Conservation (phyloP, 192 early-diverging fungal species). For the Coemansia sp. region DNA sequence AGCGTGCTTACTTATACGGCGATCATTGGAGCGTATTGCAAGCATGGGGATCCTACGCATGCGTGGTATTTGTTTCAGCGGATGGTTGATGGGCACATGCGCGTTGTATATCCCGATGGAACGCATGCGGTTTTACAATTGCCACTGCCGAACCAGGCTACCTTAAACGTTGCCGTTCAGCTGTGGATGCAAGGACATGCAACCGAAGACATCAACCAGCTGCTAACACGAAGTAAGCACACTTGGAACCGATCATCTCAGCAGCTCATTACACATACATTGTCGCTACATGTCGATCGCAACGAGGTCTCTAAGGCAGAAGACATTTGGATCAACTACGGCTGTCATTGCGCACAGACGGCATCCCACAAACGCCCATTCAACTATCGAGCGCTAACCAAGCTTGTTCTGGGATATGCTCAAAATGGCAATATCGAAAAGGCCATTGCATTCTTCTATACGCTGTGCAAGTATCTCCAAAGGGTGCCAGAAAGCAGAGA, state of each 20-base stretch:
- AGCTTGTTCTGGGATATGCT: constrained; percentile 23
- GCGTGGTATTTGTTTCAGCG: constrained; percentile 19
- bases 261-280: constrained; percentile 18
- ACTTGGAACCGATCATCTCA: too few species aligned
- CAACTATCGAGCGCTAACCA: constrained; percentile 28
- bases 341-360: not conserved
- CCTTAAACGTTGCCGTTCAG: too few species aligned
- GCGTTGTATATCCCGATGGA: too few species aligned
- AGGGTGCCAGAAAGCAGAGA: too few species aligned
- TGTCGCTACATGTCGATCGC: constrained; percentile 13
- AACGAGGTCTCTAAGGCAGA: constrained; percentile 15
- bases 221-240: too few species aligned
- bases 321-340: constrained; percentile 7
- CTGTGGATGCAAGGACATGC: too few species aligned
- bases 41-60: constrained; percentile 7
- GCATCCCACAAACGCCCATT: not conserved
- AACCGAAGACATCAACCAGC: too few species aligned
- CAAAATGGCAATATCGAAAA: constrained; percentile 6
- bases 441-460: constrained; percentile 11
- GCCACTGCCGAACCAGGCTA: too few species aligned
- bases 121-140: too few species aligned
- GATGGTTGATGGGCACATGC: too few species aligned
- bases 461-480: constrained; percentile 9
- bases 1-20: constrained; percentile 15
- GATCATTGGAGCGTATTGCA: constrained; percentile 17